These are phyloP conservation scores for Medicago truncatula DNA, from an alignment of 306 rosid species.

Conservation along the genomic window MtrunA17r5.0-ANR NC_053048.1:30652001-30652500, in stretches of 20 bases:
- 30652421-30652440: too few relatives aligned
- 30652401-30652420: too few relatives aligned
- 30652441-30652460: too few relatives aligned
- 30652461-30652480: too few relatives aligned
- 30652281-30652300: neutral
- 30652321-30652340: neutral
- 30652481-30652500: too few relatives aligned
- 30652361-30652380: too few relatives aligned
- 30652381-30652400: too few relatives aligned
- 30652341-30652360: too few relatives aligned
- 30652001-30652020: slow-evolving; percentile 1
- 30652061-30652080: neutral
- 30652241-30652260: neutral
- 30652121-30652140: slow-evolving; percentile 49
- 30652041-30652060: slow-evolving; percentile 31
- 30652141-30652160: slow-evolving; percentile 9
- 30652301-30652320: neutral
- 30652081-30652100: neutral
- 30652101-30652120: slow-evolving; percentile 12
- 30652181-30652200: neutral
- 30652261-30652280: neutral
- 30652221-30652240: slow-evolving; percentile 9
- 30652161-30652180: neutral
- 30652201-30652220: neutral
- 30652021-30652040: slow-evolving; percentile 26